phyloP scores from a whole-genome alignment of 225 moss, liverwort and hornwort genomes.

The Asterella californica region DNA sequence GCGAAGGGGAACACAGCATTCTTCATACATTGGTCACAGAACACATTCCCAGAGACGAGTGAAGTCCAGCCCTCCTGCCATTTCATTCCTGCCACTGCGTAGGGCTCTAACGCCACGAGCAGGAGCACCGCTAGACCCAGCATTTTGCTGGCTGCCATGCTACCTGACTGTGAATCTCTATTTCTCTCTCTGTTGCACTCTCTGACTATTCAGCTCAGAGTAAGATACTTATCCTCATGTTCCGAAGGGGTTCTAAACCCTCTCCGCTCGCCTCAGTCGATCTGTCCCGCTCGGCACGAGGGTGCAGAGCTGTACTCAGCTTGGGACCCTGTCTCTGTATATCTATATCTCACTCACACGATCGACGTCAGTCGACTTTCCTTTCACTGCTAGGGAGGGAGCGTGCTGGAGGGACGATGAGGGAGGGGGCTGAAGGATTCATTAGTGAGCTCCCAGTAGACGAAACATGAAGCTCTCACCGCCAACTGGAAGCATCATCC shows the following conservation, averaged over 20 bases:
- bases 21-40: conserved; percentile 78
- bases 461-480: too few relatives aligned
- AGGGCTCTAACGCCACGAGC: neutral
- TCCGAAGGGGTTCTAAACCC: neutral
- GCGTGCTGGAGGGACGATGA: too few relatives aligned
- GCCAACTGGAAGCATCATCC: too few relatives aligned
- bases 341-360: too few relatives aligned
- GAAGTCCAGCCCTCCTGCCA: conserved; percentile 52
- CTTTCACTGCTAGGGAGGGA: too few relatives aligned
- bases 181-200: neutral
- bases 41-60: conserved; percentile 68
- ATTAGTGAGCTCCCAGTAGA: too few relatives aligned
- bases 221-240: neutral
- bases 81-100: conserved; percentile 14
- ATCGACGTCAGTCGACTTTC: too few relatives aligned
- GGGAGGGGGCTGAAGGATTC: too few relatives aligned
- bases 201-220: neutral
- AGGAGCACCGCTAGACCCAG: conserved; percentile 6
- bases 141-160: neutral
- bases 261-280: neutral
- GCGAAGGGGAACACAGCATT: conserved; percentile 65
- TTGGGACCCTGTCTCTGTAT: too few relatives aligned
- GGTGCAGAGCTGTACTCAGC: too few relatives aligned
- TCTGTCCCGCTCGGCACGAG: too few relatives aligned
- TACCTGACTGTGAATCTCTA: neutral